These are phyloP conservation scores for Rhizopogon sp. DNA, from an alignment of 768 basidiomycete genomes.

Conservation along the genomic window DNA sequence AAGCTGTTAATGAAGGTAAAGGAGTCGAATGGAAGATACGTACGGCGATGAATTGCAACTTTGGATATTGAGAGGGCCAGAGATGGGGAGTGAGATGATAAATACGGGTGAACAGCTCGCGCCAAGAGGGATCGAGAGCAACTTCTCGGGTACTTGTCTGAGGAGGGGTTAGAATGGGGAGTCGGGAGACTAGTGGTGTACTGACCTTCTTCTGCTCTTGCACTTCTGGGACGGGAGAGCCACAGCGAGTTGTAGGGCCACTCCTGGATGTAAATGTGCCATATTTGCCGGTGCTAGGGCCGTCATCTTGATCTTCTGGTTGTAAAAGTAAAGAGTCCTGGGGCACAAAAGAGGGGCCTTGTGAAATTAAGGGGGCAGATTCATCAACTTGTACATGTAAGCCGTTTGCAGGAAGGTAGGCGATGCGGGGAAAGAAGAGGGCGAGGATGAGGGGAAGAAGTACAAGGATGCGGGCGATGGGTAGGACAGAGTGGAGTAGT, in stretches of 20 bases:
- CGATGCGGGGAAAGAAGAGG: conserved; percentile 58
- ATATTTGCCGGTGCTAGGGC: conserved; percentile 54
- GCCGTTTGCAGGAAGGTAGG: conserved; percentile 44
- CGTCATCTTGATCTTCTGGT: conserved; percentile 31
- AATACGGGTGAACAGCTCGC: conserved; percentile 62
- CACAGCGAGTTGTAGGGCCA: conserved; percentile 48
- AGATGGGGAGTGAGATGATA: conserved; percentile 70
- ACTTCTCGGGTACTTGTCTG: conserved; percentile 42
- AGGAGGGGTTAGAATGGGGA: no score
- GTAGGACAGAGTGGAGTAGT: conserved; percentile 50
- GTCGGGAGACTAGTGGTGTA: no score
- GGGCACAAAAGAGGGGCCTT: background rate
- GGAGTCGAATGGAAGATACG: conserved; percentile 29
- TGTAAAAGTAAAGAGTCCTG: conserved; percentile 51
- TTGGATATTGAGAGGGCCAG: conserved; percentile 68
- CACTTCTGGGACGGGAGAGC: conserved; percentile 33
- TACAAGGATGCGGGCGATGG: conserved; percentile 60
- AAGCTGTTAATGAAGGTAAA: background rate
- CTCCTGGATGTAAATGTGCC: conserved; percentile 40
- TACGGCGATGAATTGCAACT: conserved; percentile 62
- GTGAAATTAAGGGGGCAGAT: conserved; percentile 23
- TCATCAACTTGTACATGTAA: conserved; percentile 12
- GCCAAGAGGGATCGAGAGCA: conserved; percentile 62
- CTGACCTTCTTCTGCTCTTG: background rate
- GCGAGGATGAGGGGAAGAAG: conserved; percentile 56